These are phyloP conservation scores for Agaricales sp. DNA, from an alignment of 1,284 basidiomycete genomes.

Conservation along the genomic window DNA sequence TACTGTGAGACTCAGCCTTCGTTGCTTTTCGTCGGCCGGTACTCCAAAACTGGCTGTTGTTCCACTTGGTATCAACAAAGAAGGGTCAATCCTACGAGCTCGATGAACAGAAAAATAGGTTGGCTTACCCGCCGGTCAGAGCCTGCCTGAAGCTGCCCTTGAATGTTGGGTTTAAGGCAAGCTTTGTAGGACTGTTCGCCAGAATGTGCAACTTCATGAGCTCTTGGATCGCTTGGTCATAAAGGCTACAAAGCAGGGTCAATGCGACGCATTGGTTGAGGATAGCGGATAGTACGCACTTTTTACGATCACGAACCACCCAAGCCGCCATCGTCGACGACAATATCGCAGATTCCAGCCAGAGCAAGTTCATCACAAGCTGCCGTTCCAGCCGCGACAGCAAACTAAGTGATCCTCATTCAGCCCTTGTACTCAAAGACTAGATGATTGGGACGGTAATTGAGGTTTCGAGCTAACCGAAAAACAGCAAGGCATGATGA, in stretches of 20 bases:
- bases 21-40: conserved; percentile 59
- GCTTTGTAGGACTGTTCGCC: conserved; percentile 46
- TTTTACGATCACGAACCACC: conserved; percentile 67
- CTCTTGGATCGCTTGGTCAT: conserved; percentile 58
- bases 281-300: conserved; percentile 33
- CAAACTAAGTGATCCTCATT: conserved; percentile 40
- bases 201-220: conserved; percentile 72
- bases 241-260: conserved; percentile 39
- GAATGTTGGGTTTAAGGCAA: conserved; percentile 68
- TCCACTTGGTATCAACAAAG: conserved; percentile 42
- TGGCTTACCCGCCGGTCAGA: conserved; percentile 81
- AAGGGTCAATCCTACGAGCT: conserved; percentile 10
- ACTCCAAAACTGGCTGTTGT: conserved; percentile 88
- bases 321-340: conserved; percentile 72
- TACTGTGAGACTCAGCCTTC: conserved; percentile 39
- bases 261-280: conserved; percentile 10
- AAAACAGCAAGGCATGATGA: conserved; percentile 93
- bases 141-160: conserved; percentile 77
- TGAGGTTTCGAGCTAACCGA: conserved; percentile 38
- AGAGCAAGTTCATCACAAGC: conserved; percentile 85
- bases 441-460: too few species aligned
- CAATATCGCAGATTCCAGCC: conserved; percentile 76
- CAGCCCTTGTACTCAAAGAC: conserved; percentile 10
- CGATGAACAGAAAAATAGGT: neutral
- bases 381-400: conserved; percentile 83